A percentile compares a stretch with the other conserved stretches of the same genome.
phyloP scores from a whole-genome alignment of 768 basidiomycete species.

The Suillus brevipes region DNA sequence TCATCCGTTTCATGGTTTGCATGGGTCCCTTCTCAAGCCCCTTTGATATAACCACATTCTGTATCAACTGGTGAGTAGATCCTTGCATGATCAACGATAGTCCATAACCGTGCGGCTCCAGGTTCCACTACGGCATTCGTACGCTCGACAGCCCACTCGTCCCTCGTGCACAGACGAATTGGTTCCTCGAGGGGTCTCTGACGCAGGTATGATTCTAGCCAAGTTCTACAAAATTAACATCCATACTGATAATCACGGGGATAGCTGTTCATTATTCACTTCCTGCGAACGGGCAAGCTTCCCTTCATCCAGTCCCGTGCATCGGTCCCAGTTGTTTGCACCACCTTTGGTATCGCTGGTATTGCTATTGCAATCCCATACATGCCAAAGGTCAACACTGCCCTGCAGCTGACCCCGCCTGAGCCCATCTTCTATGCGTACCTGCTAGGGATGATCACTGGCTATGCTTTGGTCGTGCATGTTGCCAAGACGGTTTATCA shows the following conservation, averaged over 20 bases:
- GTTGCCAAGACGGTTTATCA: conserved; percentile 30
- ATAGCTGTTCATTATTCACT: conserved; percentile 35
- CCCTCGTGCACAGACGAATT: conserved; percentile 35
- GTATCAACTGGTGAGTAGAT: conserved; percentile 32
- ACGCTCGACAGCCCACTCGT: conserved; percentile 29
- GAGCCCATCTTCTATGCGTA: conserved; percentile 30
- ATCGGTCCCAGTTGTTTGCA: conserved; percentile 25
- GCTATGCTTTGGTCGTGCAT: conserved; percentile 28
- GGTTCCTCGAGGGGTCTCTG: conserved; percentile 38
- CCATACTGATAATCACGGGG: background rate
- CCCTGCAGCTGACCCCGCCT: conserved; percentile 29
- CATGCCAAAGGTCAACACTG: conserved; percentile 31
- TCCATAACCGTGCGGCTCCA: conserved; percentile 1
- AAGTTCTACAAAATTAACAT: background rate
- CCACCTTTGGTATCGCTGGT: conserved; percentile 34
- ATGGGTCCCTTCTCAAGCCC: conserved; percentile 38
- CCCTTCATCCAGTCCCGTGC: conserved; percentile 35
- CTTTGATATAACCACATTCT: conserved; percentile 34
- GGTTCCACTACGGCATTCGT: conserved; percentile 34
- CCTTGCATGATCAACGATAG: background rate
- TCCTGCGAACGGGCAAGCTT: conserved; percentile 32
- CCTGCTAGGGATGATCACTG: conserved; percentile 20
- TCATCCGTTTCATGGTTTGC: conserved; percentile 37
- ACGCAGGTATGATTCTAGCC: conserved; percentile 31
- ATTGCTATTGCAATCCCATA: conserved; percentile 35